phyloP scores from a whole-genome alignment of 805 yeast species.

The Cephaloascus fragrans region DNA sequence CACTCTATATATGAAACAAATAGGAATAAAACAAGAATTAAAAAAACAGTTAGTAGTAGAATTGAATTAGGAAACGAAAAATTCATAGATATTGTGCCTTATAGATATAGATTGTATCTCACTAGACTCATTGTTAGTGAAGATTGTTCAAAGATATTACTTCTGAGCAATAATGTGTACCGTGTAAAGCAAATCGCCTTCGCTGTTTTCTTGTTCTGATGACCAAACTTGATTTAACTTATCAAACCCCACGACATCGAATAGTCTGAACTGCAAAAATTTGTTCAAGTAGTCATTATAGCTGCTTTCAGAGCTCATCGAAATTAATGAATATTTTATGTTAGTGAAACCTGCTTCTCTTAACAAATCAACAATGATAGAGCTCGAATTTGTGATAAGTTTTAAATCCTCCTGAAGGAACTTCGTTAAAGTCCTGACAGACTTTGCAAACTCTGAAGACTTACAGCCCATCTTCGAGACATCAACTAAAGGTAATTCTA shows the following conservation, averaged over 20 bases:
- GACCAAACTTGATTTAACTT: neutral
- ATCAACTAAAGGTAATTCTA: slow-evolving; percentile 19
- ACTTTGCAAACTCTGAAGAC: neutral
- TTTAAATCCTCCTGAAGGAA: neutral
- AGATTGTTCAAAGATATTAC: too few relatives aligned
- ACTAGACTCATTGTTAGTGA: too few relatives aligned
- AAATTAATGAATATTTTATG: neutral
- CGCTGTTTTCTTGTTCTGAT: neutral
- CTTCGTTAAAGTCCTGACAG: neutral
- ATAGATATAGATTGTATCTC: too few relatives aligned
- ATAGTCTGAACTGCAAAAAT: neutral
- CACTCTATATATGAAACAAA: too few relatives aligned
- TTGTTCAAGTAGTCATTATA: neutral
- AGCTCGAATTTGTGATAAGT: neutral
- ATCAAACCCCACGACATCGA: neutral
- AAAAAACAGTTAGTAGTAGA: too few relatives aligned
- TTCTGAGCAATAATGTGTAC: neutral
- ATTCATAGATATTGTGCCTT: too few relatives aligned
- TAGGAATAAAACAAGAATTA: too few relatives aligned
- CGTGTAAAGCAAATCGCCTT: neutral
- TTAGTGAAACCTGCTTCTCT: neutral
- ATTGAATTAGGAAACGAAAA: too few relatives aligned
- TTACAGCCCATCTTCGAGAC: neutral
- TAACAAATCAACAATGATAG: neutral
- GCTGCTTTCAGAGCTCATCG: neutral